Evolutionary conservation across 495 filamentous ascomycete species (phyloP).

Genomic region (Tuber borchii): DNA sequence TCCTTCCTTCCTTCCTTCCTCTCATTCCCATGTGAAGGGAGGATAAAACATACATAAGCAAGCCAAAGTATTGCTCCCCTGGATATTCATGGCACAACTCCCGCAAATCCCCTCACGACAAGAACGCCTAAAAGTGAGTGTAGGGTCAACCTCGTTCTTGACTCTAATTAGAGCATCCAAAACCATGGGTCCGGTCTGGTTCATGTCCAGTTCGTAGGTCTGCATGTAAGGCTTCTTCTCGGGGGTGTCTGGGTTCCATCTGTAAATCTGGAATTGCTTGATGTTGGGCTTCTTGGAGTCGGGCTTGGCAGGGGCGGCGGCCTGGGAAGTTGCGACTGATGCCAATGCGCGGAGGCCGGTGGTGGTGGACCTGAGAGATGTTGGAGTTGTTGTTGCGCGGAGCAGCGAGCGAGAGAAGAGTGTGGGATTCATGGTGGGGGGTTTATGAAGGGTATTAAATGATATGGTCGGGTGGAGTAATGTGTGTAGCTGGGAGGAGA

Average conservation of each 20-base stretch:
- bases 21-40: constrained; percentile 4
- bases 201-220: constrained; percentile 84
- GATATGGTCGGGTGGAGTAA: neutral
- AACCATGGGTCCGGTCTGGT: constrained; percentile 98
- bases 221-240: constrained; percentile 91
- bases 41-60: constrained; percentile 78
- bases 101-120: constrained; percentile 98
- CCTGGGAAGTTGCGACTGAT: constrained; percentile 38
- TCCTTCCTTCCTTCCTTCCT: neutral
- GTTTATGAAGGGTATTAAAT: neutral
- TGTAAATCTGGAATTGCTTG: constrained; percentile 98
- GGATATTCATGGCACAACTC: constrained; percentile 99
- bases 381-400: constrained; percentile 13
- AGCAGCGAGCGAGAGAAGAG: constrained; percentile 34
- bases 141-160: constrained; percentile 98
- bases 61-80: constrained; percentile 91
- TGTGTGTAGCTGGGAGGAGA: neutral
- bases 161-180: constrained; percentile 92
- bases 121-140: constrained; percentile 86
- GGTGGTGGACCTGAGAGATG: constrained; percentile 8
- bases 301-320: constrained; percentile 20
- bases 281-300: constrained; percentile 50
- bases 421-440: constrained; percentile 24
- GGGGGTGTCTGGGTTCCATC: constrained; percentile 92
- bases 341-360: constrained; percentile 26